A percentile compares a stretch with the other conserved stretches of the same genome.
Evolutionary conservation across 2,329 filamentous ascomycete genomes (phyloP).

Genomic region (Cephalotrichum gorgonifer): DNA sequence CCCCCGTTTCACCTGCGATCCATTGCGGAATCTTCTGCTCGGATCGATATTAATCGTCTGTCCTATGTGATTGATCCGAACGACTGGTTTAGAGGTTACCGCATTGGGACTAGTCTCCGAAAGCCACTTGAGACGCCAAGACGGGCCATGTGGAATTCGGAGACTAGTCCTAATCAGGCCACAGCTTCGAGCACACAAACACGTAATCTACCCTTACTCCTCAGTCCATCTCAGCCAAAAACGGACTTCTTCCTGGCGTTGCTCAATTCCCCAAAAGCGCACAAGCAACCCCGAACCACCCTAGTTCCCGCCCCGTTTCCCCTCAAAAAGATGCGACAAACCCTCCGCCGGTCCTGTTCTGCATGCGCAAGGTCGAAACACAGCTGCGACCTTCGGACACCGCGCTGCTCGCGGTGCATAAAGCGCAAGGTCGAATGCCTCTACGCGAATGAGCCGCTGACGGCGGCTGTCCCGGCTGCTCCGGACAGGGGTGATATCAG

Average conservation of each 20-base stretch:
- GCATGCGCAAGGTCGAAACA: constrained; percentile 46
- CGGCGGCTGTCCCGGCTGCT: constrained; percentile 10
- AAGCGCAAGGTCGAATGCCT: constrained; percentile 35
- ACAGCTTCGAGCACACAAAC: no score
- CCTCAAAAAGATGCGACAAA: constrained; percentile 33
- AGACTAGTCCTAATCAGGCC: constrained; percentile 18
- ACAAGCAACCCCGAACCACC: not conserved
- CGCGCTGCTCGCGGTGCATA: constrained; percentile 42
- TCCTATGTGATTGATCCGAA: no score
- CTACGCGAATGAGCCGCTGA: constrained; percentile 44
- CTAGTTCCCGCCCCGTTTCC: not conserved
- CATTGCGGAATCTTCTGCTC: no score
- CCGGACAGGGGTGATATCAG: not conserved
- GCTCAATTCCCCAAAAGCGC: not conserved
- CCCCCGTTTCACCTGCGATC: no score
- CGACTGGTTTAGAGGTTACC: constrained; percentile 6
- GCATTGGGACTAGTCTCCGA: constrained; percentile 22
- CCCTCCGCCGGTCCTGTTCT: constrained; percentile 46
- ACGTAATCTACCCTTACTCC: no score
- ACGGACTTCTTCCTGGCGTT: not conserved
- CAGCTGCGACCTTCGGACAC: constrained; percentile 42
- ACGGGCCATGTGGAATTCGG: constrained; percentile 10
- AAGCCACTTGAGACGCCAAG: constrained; percentile 2
- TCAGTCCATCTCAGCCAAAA: not conserved
- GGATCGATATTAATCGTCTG: no score